These are phyloP conservation scores for Aureococcus anophagefferens DNA, from an alignment of 108 stramenopile genomes.

Conservation along the genomic window DNA sequence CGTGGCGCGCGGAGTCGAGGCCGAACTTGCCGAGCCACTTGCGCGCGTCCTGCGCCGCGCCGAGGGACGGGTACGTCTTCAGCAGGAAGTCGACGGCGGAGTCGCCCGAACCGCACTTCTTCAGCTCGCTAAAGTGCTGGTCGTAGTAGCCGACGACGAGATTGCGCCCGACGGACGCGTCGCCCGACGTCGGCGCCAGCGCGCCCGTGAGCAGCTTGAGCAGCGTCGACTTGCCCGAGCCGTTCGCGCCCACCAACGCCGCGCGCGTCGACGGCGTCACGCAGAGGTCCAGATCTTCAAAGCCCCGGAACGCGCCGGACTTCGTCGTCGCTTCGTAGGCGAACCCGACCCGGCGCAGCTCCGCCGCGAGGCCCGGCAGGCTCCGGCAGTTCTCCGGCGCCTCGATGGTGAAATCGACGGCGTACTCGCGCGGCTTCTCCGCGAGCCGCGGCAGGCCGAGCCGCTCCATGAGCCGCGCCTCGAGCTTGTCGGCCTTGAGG, in stretches of 20 bases:
- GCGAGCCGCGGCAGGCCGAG: slow-evolving; percentile 61
- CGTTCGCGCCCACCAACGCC: slow-evolving; percentile 71
- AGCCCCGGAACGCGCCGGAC: neutral
- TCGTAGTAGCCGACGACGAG: slow-evolving; percentile 67
- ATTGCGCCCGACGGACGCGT: slow-evolving; percentile 59
- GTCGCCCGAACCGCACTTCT: slow-evolving; percentile 31
- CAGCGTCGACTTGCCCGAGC: slow-evolving; percentile 73
- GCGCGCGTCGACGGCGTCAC: slow-evolving; percentile 64
- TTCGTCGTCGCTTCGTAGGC: neutral
- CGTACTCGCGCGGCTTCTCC: slow-evolving; percentile 75
- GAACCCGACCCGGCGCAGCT: neutral
- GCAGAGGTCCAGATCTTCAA: slow-evolving; percentile 36
- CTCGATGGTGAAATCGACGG: slow-evolving; percentile 61
- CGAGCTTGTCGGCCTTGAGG: slow-evolving; percentile 4
- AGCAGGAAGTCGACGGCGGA: slow-evolving; percentile 36
- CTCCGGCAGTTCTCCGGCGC: neutral
- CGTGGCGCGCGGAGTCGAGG: slow-evolving; percentile 58
- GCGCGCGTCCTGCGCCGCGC: slow-evolving; percentile 66
- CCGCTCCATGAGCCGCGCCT: slow-evolving; percentile 49
- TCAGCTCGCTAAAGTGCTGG: slow-evolving; percentile 64
- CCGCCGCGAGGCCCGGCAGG: neutral
- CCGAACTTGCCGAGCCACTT: slow-evolving; percentile 70
- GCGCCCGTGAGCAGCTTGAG: slow-evolving; percentile 70
- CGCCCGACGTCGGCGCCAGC: slow-evolving; percentile 62
- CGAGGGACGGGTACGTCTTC: slow-evolving; percentile 34